phyloP scores from a whole-genome alignment of 257 asterid genomes.

The Striga asiatica region DNA sequence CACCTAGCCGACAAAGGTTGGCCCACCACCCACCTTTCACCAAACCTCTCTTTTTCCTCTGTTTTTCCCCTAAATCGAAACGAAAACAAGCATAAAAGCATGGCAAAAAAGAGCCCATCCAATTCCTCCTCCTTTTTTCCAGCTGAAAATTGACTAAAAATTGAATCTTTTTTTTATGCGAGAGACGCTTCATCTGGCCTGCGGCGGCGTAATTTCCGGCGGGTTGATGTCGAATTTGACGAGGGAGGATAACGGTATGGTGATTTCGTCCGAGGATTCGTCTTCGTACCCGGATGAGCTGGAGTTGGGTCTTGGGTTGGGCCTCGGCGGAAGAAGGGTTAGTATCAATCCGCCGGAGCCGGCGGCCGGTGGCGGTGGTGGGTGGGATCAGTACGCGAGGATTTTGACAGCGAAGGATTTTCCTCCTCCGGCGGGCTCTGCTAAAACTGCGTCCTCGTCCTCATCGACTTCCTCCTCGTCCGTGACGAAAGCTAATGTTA shows the following conservation, averaged over 20 bases:
- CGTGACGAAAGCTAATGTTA: constrained; percentile 24
- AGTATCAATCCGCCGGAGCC: constrained; percentile 11
- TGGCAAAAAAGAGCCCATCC: background rate
- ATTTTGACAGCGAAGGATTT: constrained; percentile 52
- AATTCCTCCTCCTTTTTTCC: background rate
- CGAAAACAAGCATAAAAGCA: background rate
- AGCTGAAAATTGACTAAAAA: background rate
- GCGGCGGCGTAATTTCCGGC: constrained; percentile 17
- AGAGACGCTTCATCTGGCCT: constrained; percentile 8
- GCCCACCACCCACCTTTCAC: constrained; percentile 27
- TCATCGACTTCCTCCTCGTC: constrained; percentile 54
- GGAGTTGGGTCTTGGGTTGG: constrained; percentile 64
- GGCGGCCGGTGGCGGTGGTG: constrained; percentile 10
- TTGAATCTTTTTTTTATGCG: constrained; percentile 26
- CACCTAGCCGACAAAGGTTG: constrained; percentile 60
- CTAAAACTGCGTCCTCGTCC: constrained; percentile 35
- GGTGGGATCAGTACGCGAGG: constrained; percentile 40
- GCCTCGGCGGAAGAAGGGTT: constrained; percentile 26
- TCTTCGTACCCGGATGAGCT: constrained; percentile 51
- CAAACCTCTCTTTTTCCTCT: constrained; percentile 16
- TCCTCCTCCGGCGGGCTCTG: constrained; percentile 24
- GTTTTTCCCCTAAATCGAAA: constrained; percentile 13
- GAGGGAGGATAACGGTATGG: constrained; percentile 27
- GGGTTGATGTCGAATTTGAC: constrained; percentile 37
- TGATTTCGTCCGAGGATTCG: constrained; percentile 34